Conservation (phyloP, 164 flowering plant genomes). For the Taxillus chinensis region DNA sequence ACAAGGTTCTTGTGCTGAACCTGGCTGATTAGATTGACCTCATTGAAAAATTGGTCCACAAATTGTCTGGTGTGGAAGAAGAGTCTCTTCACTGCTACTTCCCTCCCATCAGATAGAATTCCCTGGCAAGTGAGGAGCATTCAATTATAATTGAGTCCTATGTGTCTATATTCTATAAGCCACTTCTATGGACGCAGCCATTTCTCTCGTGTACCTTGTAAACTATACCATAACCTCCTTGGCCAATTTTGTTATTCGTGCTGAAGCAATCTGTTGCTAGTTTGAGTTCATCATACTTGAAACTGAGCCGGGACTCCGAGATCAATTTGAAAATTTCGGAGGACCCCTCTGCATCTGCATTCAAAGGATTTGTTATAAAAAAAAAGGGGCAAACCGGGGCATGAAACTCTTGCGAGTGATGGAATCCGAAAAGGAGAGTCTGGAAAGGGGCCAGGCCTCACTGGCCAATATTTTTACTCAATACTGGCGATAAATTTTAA, state of each 20-base stretch:
- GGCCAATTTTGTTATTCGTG: conserved; percentile 22
- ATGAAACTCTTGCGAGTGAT: background rate
- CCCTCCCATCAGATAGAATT: conserved; percentile 8
- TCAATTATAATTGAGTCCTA: background rate
- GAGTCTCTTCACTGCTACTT: conserved; percentile 12
- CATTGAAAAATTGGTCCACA: conserved; percentile 9
- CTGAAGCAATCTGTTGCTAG: conserved; percentile 25
- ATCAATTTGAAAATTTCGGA: conserved; percentile 1
- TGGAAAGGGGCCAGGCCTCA: background rate
- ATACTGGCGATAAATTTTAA: too few species aligned
- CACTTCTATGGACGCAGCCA: too few species aligned
- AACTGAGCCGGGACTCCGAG: conserved; percentile 6
- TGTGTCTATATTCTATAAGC: too few species aligned
- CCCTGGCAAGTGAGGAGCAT: conserved; percentile 1
- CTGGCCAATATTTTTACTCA: too few species aligned
- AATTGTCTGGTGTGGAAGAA: conserved; percentile 5
- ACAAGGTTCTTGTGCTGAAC: conserved; percentile 14
- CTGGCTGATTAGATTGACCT: conserved; percentile 10
- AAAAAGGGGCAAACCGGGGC: conserved; percentile 10
- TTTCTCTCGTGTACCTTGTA: conserved; percentile 6
- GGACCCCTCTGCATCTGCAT: background rate
- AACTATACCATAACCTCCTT: conserved; percentile 32
- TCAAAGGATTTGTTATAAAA: background rate
- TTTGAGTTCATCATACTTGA: conserved; percentile 20
- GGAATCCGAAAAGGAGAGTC: background rate